phyloP scores from a whole-genome alignment of 768 basidiomycete genomes.

The Leccinum pellstonianum region DNA sequence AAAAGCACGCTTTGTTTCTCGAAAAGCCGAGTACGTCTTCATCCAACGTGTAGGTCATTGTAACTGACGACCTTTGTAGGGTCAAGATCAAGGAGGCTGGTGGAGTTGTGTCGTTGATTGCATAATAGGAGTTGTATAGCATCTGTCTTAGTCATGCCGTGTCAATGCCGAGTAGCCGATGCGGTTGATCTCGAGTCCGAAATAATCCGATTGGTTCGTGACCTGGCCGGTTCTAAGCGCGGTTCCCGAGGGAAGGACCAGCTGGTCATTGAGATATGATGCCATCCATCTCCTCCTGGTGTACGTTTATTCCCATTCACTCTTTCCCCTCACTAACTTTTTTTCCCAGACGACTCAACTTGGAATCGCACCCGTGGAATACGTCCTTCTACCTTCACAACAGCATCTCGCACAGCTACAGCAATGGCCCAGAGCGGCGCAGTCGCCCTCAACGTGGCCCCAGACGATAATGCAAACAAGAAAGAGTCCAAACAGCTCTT shows the following conservation, averaged over 20 bases:
- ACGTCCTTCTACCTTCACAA: constrained; percentile 50
- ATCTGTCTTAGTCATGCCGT: constrained; percentile 19
- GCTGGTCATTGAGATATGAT: constrained; percentile 12
- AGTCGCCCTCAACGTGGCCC: constrained; percentile 27
- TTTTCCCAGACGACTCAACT: constrained; percentile 36
- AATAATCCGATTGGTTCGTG: neutral
- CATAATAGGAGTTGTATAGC: constrained; percentile 56
- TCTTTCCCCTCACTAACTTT: neutral
- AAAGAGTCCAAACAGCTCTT: constrained; percentile 74
- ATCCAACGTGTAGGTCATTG: neutral
- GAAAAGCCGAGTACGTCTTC: constrained; percentile 68
- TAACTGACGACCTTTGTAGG: constrained; percentile 33
- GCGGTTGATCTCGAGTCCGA: neutral
- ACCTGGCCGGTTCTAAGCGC: neutral
- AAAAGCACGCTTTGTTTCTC: constrained; percentile 95
- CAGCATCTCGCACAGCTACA: constrained; percentile 45
- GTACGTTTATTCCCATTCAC: constrained; percentile 26
- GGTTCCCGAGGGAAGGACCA: neutral
- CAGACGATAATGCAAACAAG: constrained; percentile 28
- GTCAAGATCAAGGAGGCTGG: constrained; percentile 90
- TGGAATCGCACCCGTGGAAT: constrained; percentile 61
- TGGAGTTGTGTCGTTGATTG: constrained; percentile 90
- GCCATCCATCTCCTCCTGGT: constrained; percentile 39
- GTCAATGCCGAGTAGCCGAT: neutral
- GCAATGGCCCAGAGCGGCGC: constrained; percentile 46